phyloP scores from a whole-genome alignment of 345 rosid species.

The Stellera chamaejasme region DNA sequence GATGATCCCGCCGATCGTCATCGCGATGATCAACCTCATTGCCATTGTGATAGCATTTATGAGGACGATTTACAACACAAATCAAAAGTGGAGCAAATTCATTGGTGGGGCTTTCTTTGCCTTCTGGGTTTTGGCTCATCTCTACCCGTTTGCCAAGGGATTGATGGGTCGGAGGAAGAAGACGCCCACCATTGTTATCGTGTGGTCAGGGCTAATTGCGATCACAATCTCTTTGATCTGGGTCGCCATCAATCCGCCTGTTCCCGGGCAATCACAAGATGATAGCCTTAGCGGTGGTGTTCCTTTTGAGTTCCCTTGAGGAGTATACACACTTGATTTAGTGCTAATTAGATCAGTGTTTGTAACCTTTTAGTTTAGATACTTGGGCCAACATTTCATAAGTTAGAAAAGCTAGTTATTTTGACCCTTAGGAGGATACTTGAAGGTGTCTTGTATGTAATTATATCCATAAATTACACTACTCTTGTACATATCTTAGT shows the following conservation, averaged over 20 bases:
- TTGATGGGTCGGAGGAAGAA: slow-evolving; percentile 91
- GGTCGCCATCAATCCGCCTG: slow-evolving; percentile 63
- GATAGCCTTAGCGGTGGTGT: slow-evolving; percentile 27
- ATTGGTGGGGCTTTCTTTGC: slow-evolving; percentile 91
- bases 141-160: slow-evolving; percentile 94
- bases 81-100: slow-evolving; percentile 77
- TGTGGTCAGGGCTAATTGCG: slow-evolving; percentile 92
- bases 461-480: too few species aligned
- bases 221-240: slow-evolving; percentile 76
- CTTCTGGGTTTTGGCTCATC: slow-evolving; percentile 91
- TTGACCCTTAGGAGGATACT: too few species aligned
- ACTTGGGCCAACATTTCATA: too few species aligned
- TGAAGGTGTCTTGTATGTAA: too few species aligned
- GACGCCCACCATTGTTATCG: slow-evolving; percentile 88
- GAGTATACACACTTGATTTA: slow-evolving; percentile 2
- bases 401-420: too few species aligned
- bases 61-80: slow-evolving; percentile 57
- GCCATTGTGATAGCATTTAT: slow-evolving; percentile 62
- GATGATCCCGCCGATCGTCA: slow-evolving; percentile 87
- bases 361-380: too few species aligned
- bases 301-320: slow-evolving; percentile 58
- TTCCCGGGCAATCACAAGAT: slow-evolving; percentile 8
- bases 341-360: too few species aligned
- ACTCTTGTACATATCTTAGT: too few species aligned
- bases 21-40: slow-evolving; percentile 80